phyloP scores from a whole-genome alignment of 2,329 filamentous ascomycete genomes.

The Colletotrichum sp. region DNA sequence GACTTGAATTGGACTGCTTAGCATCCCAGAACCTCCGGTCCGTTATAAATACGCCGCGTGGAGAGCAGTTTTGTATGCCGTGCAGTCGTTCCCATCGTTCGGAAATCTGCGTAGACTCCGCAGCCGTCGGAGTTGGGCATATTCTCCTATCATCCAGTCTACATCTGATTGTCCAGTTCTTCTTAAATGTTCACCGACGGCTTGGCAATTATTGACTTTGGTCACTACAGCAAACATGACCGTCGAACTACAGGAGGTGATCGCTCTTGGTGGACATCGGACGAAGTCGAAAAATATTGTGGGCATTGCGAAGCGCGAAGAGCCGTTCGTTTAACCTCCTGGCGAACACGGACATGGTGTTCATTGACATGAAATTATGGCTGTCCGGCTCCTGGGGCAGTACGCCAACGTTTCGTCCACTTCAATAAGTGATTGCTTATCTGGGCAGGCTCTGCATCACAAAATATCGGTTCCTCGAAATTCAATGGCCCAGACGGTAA shows the following conservation, averaged over 20 bases:
- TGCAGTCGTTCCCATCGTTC: not conserved
- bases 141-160: rapidly evolving
- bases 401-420: not conserved
- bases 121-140: not conserved
- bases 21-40: not conserved
- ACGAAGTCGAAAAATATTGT: not conserved
- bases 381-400: rapidly evolving
- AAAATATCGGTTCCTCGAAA: too few relatives aligned
- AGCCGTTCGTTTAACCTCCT: not conserved
- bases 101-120: not conserved
- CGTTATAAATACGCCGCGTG: rapidly evolving
- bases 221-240: too few relatives aligned
- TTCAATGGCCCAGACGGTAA: not conserved
- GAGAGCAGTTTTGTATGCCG: not conserved
- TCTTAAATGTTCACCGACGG: rapidly evolving
- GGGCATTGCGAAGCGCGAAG: not conserved
- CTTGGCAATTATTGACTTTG: not conserved
- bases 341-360: not conserved
- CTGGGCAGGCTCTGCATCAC: too few relatives aligned
- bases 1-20: not conserved
- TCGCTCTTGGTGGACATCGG: not conserved
- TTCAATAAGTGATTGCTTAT: not conserved
- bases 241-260: not conserved
- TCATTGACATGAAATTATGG: not conserved
- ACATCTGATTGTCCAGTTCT: rapidly evolving